phyloP scores from a whole-genome alignment of 352 stramenopile species.

The Phytophthora sp. region DNA sequence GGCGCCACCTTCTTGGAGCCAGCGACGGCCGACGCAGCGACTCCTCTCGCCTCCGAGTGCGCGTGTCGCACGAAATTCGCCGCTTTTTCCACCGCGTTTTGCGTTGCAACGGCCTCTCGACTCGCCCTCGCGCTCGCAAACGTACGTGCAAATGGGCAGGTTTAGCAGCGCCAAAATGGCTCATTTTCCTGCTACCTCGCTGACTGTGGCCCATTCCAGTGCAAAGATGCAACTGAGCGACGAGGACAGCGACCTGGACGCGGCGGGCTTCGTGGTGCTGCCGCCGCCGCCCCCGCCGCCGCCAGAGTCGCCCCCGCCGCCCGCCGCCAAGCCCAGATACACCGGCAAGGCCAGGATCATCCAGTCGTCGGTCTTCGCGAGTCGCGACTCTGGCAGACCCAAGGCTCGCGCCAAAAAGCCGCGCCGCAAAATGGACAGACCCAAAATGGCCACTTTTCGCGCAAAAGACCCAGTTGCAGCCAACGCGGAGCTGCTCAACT shows the following conservation, averaged over 20 bases:
- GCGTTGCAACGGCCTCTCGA: not conserved
- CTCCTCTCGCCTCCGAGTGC: not conserved
- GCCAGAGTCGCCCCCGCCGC: slow-evolving; percentile 4
- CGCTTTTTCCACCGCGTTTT: not conserved
- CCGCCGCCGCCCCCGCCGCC: slow-evolving; percentile 12
- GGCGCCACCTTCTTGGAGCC: not conserved
- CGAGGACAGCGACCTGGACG: slow-evolving; percentile 35
- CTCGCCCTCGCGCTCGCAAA: not conserved
- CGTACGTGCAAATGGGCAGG: slow-evolving; percentile 1
- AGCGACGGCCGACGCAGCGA: not conserved
- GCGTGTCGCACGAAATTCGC: not conserved
- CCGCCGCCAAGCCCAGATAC: slow-evolving; percentile 14
- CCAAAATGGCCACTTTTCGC: slow-evolving; percentile 1
- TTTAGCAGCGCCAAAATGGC: not conserved
- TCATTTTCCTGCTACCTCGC: slow-evolving; percentile 15
- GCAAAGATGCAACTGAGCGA: slow-evolving; percentile 37
- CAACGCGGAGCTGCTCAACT: not conserved
- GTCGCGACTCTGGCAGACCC: slow-evolving; percentile 25
- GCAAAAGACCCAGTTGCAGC: not conserved
- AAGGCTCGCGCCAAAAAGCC: slow-evolving; percentile 16
- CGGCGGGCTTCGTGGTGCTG: slow-evolving; percentile 18
- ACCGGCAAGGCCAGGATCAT: slow-evolving; percentile 45
- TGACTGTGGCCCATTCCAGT: not conserved
- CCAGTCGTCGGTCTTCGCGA: slow-evolving; percentile 33
- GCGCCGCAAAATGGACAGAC: slow-evolving; percentile 20